Evolutionary conservation across 768 basidiomycete genomes (phyloP).

Genomic region (Arthromyces matolae): DNA sequence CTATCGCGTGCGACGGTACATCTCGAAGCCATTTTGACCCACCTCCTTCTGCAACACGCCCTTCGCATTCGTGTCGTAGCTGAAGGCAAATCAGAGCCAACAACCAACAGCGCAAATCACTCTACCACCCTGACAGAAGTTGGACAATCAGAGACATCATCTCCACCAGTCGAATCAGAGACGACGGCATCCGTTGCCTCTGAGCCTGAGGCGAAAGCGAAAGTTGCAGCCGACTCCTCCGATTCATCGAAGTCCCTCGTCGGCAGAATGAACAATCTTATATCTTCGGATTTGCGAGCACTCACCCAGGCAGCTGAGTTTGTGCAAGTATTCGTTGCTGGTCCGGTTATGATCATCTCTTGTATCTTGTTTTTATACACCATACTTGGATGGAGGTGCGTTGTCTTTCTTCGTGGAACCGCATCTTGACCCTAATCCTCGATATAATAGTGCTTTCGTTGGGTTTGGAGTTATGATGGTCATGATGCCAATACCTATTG

Average conservation of each 20-base stretch:
- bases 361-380: constrained; percentile 40
- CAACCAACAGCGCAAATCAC: constrained; percentile 2
- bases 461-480: constrained; percentile 49
- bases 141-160: neutral
- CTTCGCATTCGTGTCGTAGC: constrained; percentile 61
- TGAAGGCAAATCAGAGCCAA: constrained; percentile 15
- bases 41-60: constrained; percentile 40
- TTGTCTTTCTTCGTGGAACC: constrained; percentile 1
- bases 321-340: constrained; percentile 29
- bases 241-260: constrained; percentile 33
- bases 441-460: constrained; percentile 42
- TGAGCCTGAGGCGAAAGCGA: constrained; percentile 6
- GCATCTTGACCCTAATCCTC: neutral
- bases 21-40: constrained; percentile 41
- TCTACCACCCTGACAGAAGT: constrained; percentile 1
- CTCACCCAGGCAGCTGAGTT: constrained; percentile 33
- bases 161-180: constrained; percentile 2
- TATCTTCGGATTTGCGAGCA: constrained; percentile 53
- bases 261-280: constrained; percentile 74
- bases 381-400: constrained; percentile 44
- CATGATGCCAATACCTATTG: constrained; percentile 53
- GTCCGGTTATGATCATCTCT: constrained; percentile 35
- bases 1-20: constrained; percentile 45
- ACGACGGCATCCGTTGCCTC: neutral
- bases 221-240: constrained; percentile 6